Conservation (phyloP, 345 rosid species). For the Gossypium ekmanianum region DNA sequence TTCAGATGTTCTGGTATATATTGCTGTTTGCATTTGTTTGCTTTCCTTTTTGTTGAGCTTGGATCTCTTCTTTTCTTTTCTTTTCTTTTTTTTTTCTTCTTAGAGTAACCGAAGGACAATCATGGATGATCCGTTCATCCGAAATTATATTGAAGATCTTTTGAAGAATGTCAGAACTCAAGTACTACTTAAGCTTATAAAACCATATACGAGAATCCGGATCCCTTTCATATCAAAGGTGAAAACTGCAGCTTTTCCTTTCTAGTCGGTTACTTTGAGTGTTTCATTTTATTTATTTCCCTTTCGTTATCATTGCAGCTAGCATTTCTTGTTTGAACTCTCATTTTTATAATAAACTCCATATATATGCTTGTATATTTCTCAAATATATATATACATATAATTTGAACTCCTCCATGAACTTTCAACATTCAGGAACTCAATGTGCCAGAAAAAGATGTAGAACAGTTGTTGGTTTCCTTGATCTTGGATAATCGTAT, state of each 20-base stretch:
- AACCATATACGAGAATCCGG: constrained; percentile 89
- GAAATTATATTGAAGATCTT: constrained; percentile 95
- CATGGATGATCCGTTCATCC: constrained; percentile 95
- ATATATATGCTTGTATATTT: neutral
- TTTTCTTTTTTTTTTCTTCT: neutral
- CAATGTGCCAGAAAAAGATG: constrained; percentile 92
- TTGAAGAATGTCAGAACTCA: constrained; percentile 97
- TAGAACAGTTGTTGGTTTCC: constrained; percentile 84
- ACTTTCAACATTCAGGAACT: constrained; percentile 53
- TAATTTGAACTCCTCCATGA: neutral
- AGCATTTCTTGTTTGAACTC: constrained; percentile 4
- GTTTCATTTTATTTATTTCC: neutral
- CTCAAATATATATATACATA: neutral
- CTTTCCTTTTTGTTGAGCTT: neutral
- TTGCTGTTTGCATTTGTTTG: neutral
- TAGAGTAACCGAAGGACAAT: constrained; percentile 91
- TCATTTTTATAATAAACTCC: neutral
- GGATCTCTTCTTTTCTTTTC: neutral
- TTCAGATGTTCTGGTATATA: neutral
- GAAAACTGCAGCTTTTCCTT: constrained; percentile 13
- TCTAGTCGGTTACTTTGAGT: neutral
- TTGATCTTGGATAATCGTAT: constrained; percentile 87
- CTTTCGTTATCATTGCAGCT: neutral
- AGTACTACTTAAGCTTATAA: constrained; percentile 94
- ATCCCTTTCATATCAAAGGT: constrained; percentile 91